Base-by-base conservation (phyloP, 23 red algal species). In the Gracilariopsis chorda region DNA sequence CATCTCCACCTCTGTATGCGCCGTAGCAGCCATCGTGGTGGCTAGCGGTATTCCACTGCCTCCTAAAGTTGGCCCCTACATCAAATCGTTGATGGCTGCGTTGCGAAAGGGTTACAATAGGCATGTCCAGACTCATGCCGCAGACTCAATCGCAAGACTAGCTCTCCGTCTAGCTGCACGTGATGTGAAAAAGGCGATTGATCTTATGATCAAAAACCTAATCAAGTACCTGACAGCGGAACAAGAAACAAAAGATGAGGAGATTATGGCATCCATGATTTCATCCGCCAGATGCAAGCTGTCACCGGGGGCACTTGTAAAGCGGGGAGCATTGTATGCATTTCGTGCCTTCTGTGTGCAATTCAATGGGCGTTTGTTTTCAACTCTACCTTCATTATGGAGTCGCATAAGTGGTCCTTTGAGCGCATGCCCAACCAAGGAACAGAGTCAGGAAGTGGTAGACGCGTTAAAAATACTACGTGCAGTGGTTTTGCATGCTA, bases 121-220 rank as follows among this genome's bases (percentile, higher is more conserved):
- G 21, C 91, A 85, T 44, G 51, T 86, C 11, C 93, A 95, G 52
- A 34, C 41, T 48, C 78, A 79, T 41, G 94, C 94, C 7, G 88
- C 87, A 1, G 44, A 43, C 7, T 79, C 78, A 24, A 39, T 88
- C 21, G 65, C 94, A 42, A 44, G 39, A 16, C 60, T 96, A 42
- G 70, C 82, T 24, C 53, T 56, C 47, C 91, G 92, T 41, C 55
- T 98, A 87, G 51, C 77, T 37, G 21, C 57, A 13, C 30, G 73
- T 43, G 80, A 82, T 19, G 77, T 51, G 77, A 57, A 77, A 29
- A 93, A 93, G 47, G 79, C 90, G 6, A 19, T 93, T 32, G 25
- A 46, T 12, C 52, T 94, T 17, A 81, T 98, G 60, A 25, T 90
- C 42, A 96, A 99, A 56, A 99, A 99, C 67, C 61, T 99, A 40